These are phyloP conservation scores for Boletus huronensis DNA, from an alignment of 768 basidiomycete genomes.

Conservation along the genomic window DNA sequence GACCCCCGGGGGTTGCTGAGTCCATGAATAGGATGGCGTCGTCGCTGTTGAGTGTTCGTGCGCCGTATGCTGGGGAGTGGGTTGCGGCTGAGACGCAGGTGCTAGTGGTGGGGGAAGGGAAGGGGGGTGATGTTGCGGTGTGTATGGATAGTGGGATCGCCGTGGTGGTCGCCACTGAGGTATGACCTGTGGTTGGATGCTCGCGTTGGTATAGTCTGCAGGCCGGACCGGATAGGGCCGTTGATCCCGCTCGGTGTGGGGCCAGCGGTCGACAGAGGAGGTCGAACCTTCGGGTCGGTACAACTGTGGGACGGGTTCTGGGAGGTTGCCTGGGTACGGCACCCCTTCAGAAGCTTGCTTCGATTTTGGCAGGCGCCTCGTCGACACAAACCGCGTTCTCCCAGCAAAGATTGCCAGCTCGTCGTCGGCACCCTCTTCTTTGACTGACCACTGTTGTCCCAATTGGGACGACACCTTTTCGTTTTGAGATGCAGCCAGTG, in stretches of 20 bases:
- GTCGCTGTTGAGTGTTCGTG: conserved; percentile 18
- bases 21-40: conserved; percentile 18
- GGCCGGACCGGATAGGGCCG: conserved; percentile 1
- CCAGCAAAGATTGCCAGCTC: conserved; percentile 71
- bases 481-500: conserved; percentile 41
- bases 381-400: conserved; percentile 57
- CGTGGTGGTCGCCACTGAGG: conserved; percentile 30
- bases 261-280: conserved; percentile 16
- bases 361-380: conserved; percentile 33
- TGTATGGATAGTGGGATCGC: conserved; percentile 28
- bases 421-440: conserved; percentile 52
- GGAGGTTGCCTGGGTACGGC: not conserved
- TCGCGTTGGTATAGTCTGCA: conserved; percentile 3
- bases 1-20: not conserved
- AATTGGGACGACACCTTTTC: conserved; percentile 30
- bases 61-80: conserved; percentile 12
- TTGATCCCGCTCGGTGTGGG: conserved; percentile 15
- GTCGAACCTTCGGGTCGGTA: conserved; percentile 17
- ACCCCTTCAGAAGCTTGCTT: conserved; percentile 7
- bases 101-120: conserved; percentile 6
- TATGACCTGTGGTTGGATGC: conserved; percentile 9
- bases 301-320: conserved; percentile 6
- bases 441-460: conserved; percentile 50
- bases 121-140: conserved; percentile 16
- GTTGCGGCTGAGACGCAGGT: not conserved